These are phyloP conservation scores for Hypomontagnella monticulosa DNA, from an alignment of 495 filamentous ascomycete species.

Conservation along the genomic window DNA sequence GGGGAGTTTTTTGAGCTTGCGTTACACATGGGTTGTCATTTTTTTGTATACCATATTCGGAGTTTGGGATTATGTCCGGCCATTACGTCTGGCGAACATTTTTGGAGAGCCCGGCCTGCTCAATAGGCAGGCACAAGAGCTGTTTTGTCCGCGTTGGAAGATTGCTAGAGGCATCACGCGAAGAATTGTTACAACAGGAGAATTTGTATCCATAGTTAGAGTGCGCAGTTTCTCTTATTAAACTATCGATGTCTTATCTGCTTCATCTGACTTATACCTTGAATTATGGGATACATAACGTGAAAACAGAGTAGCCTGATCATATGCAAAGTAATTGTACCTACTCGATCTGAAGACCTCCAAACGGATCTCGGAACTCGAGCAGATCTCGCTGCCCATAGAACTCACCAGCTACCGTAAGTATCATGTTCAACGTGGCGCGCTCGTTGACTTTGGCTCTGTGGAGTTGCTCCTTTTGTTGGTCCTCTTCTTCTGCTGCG, in stretches of 20 bases:
- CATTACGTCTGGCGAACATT: neutral
- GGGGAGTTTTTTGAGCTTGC: constrained; percentile 2
- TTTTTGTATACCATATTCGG: neutral
- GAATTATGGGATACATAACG: neutral
- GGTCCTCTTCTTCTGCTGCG: constrained; percentile 26
- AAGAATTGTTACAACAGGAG: neutral
- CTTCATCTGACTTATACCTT: neutral
- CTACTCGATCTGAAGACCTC: constrained; percentile 43
- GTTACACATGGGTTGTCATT: constrained; percentile 1
- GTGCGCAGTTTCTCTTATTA: too few species aligned
- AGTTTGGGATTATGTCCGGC: neutral
- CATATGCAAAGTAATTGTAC: neutral
- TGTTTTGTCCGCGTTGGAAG: neutral
- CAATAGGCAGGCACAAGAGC: too few species aligned
- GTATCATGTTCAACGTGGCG: constrained; percentile 85
- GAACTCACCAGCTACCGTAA: constrained; percentile 87
- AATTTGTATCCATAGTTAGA: neutral
- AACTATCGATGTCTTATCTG: too few species aligned
- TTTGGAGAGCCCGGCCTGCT: too few species aligned
- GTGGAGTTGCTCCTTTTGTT: constrained; percentile 18
- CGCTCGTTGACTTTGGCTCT: constrained; percentile 56
- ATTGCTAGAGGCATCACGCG: constrained; percentile 2
- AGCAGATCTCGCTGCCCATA: constrained; percentile 92
- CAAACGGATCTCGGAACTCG: constrained; percentile 69
- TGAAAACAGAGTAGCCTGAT: constrained; percentile 1